Percentiles rank a stretch among this genome's conserved stretches.
Evolutionary conservation across 2,329 filamentous ascomycete species (phyloP).

Genomic region (Myriosclerotinia duriaeana): DNA sequence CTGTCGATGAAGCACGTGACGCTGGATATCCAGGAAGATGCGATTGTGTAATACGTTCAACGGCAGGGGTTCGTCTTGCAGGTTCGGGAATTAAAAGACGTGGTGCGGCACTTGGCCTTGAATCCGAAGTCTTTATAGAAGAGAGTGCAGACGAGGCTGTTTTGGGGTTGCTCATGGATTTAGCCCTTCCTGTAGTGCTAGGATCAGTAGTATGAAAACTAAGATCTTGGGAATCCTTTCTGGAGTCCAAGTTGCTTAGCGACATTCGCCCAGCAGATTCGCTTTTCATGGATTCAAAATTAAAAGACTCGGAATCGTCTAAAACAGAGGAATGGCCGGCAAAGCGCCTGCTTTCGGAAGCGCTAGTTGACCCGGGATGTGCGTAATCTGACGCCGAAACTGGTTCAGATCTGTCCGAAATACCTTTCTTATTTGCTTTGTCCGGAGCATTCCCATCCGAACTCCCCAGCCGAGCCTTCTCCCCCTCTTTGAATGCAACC

Average conservation of each 20-base stretch:
- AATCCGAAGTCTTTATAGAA: slow-evolving; percentile 38
- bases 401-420: background rate
- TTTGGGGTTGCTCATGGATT: slow-evolving; percentile 37
- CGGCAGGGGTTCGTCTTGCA: slow-evolving; percentile 41
- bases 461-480: slow-evolving; percentile 45
- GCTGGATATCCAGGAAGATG: slow-evolving; percentile 47
- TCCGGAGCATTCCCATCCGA: slow-evolving; percentile 17
- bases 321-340: slow-evolving; percentile 24
- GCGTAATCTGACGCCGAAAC: slow-evolving; percentile 24
- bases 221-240: slow-evolving; percentile 18
- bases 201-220: slow-evolving; percentile 33
- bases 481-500: slow-evolving; percentile 50
- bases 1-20: slow-evolving; percentile 60
- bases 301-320: slow-evolving; percentile 32
- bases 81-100: slow-evolving; percentile 31
- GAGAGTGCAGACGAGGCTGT: slow-evolving; percentile 38
- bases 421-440: slow-evolving; percentile 19
- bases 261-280: slow-evolving; percentile 14
- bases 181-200: slow-evolving; percentile 26
- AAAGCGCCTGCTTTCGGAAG: slow-evolving; percentile 25
- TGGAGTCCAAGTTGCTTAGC: slow-evolving; percentile 19
- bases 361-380: slow-evolving; percentile 28
- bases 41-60: slow-evolving; percentile 45
- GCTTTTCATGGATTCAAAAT: slow-evolving; percentile 27
- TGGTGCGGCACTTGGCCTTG: slow-evolving; percentile 36